Evolutionary conservation across 257 asterid genomes (phyloP).

Genomic region (Nicotiana undulata): DNA sequence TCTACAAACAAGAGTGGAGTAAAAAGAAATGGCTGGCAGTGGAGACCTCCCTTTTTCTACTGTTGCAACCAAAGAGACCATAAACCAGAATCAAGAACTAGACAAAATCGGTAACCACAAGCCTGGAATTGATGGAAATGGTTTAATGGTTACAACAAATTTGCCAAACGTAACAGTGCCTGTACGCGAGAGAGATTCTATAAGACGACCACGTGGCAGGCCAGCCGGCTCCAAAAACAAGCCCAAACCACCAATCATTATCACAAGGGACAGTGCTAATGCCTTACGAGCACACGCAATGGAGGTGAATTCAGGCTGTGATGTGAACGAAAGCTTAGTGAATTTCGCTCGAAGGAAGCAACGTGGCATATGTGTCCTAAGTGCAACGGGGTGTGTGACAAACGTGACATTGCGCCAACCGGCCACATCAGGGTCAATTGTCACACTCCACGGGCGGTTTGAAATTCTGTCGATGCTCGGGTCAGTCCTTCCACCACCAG

Average conservation of each 20-base stretch:
- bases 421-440: conserved; percentile 55
- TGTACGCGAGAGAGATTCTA: conserved; percentile 21
- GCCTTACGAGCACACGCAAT: conserved; percentile 79
- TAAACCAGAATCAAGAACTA: conserved; percentile 11
- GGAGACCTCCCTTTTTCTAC: conserved; percentile 28
- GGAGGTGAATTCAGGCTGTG: conserved; percentile 74
- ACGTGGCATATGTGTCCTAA: conserved; percentile 67
- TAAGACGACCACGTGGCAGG: conserved; percentile 74
- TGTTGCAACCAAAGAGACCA: conserved; percentile 12
- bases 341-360: conserved; percentile 58
- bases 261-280: conserved; percentile 80
- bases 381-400: conserved; percentile 79
- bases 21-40: conserved; percentile 45
- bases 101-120: conserved; percentile 1
- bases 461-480: conserved; percentile 78
- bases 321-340: conserved; percentile 51
- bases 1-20: background rate
- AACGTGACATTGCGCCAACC: conserved; percentile 81
- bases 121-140: conserved; percentile 10
- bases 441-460: conserved; percentile 77
- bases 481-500: conserved; percentile 83
- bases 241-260: conserved; percentile 90
- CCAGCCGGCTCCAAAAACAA: conserved; percentile 94
- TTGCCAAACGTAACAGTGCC: conserved; percentile 21
- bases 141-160: conserved; percentile 11